Evolutionary conservation across 139 green algal genomes (phyloP).

Genomic region (Closterium sp.): DNA sequence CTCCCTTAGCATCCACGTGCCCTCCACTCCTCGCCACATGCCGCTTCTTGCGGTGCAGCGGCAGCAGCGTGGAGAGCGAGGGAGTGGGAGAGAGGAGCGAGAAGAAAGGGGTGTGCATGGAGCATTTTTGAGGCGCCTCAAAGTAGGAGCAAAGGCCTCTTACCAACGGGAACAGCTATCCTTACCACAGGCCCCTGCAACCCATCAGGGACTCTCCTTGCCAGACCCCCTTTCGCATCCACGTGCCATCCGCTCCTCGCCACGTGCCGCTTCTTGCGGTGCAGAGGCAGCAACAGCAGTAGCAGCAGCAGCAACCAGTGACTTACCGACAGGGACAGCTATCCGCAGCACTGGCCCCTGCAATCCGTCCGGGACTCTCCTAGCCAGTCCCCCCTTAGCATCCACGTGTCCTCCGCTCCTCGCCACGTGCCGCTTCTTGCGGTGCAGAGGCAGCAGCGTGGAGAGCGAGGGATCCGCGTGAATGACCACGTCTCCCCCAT

Average conservation of each 20-base stretch:
- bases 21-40: constrained; percentile 9
- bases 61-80: too few species aligned
- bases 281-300: neutral
- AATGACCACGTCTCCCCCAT: constrained; percentile 36
- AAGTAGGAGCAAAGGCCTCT: too few species aligned
- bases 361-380: too few species aligned
- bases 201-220: neutral
- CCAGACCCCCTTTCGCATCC: too few species aligned
- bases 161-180: neutral
- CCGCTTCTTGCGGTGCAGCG: constrained; percentile 10
- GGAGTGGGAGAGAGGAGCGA: too few species aligned
- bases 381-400: too few species aligned
- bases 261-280: constrained; percentile 7
- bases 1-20: constrained; percentile 36
- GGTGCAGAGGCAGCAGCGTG: constrained; percentile 33
- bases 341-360: too few species aligned
- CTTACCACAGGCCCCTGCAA: neutral
- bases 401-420: constrained; percentile 22
- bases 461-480: constrained; percentile 11
- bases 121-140: too few species aligned
- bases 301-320: too few species aligned
- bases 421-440: constrained; percentile 2
- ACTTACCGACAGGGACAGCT: too few species aligned
- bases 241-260: neutral
- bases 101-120: too few species aligned